Evolutionary conservation across 129 eudicot species (phyloP).

Genomic region (Silybum marianum): DNA sequence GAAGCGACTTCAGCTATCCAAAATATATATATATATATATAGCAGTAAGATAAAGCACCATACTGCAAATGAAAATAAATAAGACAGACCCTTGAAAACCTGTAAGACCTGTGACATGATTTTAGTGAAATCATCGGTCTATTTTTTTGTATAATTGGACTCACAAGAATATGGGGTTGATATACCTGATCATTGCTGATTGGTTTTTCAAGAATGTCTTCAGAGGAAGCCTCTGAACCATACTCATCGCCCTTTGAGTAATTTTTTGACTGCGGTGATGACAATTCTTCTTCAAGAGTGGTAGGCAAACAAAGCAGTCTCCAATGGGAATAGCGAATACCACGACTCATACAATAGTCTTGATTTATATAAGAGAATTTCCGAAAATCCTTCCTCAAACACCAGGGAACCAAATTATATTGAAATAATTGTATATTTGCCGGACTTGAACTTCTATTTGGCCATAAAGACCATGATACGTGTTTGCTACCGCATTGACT

Average conservation of each 20-base stretch:
- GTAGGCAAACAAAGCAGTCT: constrained; percentile 50
- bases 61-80: background rate
- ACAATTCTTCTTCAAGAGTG: constrained; percentile 51
- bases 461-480: constrained; percentile 31
- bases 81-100: background rate
- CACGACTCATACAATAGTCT: constrained; percentile 25
- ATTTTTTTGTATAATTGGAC: background rate
- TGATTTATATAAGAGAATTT: constrained; percentile 23
- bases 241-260: constrained; percentile 33
- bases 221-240: constrained; percentile 26
- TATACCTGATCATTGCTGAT: constrained; percentile 62
- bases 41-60: constrained; percentile 6
- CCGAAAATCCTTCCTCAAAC: constrained; percentile 29
- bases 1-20: constrained; percentile 64
- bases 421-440: constrained; percentile 18
- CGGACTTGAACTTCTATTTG: constrained; percentile 28
- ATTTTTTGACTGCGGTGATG: constrained; percentile 41
- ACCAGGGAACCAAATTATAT: constrained; percentile 30
- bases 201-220: constrained; percentile 36
- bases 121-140: background rate
- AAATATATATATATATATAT: background rate
- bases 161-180: constrained; percentile 7
- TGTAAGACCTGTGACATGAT: background rate
- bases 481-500: constrained; percentile 33
- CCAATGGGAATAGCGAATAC: constrained; percentile 30